phyloP scores from a whole-genome alignment of 805 yeast species.

The Metschnikowia borealis region DNA sequence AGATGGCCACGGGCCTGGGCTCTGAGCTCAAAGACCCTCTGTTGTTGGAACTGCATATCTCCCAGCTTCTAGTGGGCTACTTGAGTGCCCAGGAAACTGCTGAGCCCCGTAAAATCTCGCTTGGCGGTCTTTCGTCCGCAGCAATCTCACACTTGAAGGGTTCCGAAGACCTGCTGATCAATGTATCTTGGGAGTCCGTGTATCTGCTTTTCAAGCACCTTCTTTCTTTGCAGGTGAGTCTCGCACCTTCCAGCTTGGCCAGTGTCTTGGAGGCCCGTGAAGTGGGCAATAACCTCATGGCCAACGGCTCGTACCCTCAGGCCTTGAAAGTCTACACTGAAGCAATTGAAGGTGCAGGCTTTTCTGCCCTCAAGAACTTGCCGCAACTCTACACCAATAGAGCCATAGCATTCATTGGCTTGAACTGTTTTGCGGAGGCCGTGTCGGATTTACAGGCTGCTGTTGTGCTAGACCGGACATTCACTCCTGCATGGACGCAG shows the following conservation, averaged over 20 bases:
- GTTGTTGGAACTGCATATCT: constrained; percentile 1
- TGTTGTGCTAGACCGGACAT: constrained; percentile 26
- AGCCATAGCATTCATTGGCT: constrained; percentile 40
- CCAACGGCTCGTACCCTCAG: constrained; percentile 33
- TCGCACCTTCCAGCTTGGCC: not conserved
- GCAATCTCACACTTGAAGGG: constrained; percentile 7
- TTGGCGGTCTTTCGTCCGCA: constrained; percentile 10
- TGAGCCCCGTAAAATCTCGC: constrained; percentile 5
- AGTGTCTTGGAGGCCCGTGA: constrained; percentile 27
- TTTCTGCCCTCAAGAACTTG: constrained; percentile 9
- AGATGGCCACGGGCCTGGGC: not conserved
- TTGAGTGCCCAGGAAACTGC: constrained; percentile 7
- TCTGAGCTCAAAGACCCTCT: not conserved
- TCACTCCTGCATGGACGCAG: constrained; percentile 43
- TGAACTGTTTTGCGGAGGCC: constrained; percentile 39
- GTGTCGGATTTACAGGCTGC: constrained; percentile 34
- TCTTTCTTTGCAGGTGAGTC: constrained; percentile 5
- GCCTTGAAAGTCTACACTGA: constrained; percentile 37
- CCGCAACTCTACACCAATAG: constrained; percentile 37
- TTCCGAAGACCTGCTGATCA: not conserved
- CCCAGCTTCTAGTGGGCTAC: constrained; percentile 7
- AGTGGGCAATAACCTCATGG: constrained; percentile 39
- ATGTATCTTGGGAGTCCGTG: constrained; percentile 8
- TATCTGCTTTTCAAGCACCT: constrained; percentile 6
- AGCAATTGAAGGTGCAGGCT: constrained; percentile 26